A percentile compares a stretch with the other conserved stretches of the same genome.
Evolutionary conservation across 1,284 basidiomycete species (phyloP).

Genomic region (Puccinia coronata): DNA sequence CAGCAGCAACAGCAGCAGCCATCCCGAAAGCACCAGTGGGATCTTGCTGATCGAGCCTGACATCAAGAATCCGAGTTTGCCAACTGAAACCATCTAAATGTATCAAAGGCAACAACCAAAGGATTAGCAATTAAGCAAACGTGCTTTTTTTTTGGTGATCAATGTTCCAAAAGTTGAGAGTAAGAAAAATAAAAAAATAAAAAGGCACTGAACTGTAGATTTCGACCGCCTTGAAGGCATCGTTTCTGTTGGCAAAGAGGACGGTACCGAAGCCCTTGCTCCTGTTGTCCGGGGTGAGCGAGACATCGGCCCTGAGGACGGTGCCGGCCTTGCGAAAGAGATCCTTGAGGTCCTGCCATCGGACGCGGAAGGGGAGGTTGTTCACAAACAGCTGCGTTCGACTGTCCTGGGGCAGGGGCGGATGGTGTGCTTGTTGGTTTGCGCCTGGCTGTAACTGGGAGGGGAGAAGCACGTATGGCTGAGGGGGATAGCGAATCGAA

Average conservation of each 20-base stretch:
- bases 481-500: conserved; percentile 1
- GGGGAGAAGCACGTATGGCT: neutral
- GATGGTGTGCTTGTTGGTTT: conserved; percentile 1
- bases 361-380: conserved; percentile 83
- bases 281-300: conserved; percentile 78
- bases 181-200: neutral
- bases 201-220: conserved; percentile 49
- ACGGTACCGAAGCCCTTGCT: conserved; percentile 87
- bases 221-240: conserved; percentile 79
- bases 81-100: conserved; percentile 48
- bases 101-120: neutral
- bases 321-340: conserved; percentile 92
- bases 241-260: conserved; percentile 75
- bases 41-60: conserved; percentile 56
- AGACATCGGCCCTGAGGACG: conserved; percentile 86
- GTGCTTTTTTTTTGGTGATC: too few relatives aligned
- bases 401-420: conserved; percentile 10
- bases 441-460: neutral
- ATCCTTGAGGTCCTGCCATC: conserved; percentile 98
- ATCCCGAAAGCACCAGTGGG: conserved; percentile 55
- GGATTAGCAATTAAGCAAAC: neutral
- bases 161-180: too few relatives aligned
- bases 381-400: conserved; percentile 38
- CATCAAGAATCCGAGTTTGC: conserved; percentile 57
- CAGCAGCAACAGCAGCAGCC: conserved; percentile 53